phyloP scores from a whole-genome alignment of 495 filamentous ascomycete species.

The Aspergillus cavernicola region DNA sequence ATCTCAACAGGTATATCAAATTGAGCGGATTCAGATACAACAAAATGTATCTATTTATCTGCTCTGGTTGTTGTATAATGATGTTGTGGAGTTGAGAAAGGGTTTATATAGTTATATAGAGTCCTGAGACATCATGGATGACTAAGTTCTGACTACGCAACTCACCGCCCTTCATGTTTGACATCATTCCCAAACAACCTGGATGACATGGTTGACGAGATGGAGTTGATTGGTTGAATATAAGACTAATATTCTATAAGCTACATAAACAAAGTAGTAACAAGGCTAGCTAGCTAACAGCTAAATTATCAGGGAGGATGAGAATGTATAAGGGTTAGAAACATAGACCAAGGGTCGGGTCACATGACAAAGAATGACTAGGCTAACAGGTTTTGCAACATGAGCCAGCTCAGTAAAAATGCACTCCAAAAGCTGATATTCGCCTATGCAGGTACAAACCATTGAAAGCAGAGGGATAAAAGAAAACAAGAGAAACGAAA shows the following conservation, averaged over 20 bases:
- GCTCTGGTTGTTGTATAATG: background rate
- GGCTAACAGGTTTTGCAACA: no score
- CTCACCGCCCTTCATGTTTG: background rate
- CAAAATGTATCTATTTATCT: background rate
- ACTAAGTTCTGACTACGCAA: slow-evolving; percentile 8
- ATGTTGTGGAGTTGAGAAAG: background rate
- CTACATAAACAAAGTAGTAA: background rate
- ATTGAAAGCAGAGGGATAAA: slow-evolving; percentile 14
- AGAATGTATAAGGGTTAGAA: slow-evolving; percentile 6
- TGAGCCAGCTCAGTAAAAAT: slow-evolving; percentile 26
- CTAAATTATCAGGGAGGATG: background rate
- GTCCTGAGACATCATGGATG: no score
- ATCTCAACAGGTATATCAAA: background rate
- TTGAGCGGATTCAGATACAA: background rate
- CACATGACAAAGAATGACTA: slow-evolving; percentile 13
- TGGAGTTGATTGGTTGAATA: background rate
- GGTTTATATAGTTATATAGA: no score
- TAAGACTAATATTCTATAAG: background rate
- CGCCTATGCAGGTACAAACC: slow-evolving; percentile 13
- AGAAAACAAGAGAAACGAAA: slow-evolving; percentile 12
- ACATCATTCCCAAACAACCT: no score
- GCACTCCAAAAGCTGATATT: slow-evolving; percentile 20
- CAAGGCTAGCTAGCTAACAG: background rate
- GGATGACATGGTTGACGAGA: no score
- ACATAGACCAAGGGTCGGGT: slow-evolving; percentile 3